Conservation (phyloP, 1,139 yeast species). For the Ogataea hybrid region DNA sequence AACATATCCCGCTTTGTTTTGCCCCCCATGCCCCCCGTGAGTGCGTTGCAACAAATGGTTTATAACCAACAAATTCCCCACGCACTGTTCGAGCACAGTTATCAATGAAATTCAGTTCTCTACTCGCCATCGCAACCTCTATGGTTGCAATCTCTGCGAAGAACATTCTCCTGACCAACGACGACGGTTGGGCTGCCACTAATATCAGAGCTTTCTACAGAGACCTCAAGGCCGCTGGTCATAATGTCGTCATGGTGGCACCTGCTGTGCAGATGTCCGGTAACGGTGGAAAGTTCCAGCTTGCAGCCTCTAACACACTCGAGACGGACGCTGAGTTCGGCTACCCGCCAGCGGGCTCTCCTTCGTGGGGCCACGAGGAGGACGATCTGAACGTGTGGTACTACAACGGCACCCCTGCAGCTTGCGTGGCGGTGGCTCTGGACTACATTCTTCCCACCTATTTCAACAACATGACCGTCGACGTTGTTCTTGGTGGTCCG, state of each 20-base stretch:
- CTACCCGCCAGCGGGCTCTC: conserved; percentile 40
- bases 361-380: conserved; percentile 44
- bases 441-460: conserved; percentile 40
- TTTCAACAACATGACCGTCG: conserved; percentile 37
- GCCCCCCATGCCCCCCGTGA: neutral
- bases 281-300: conserved; percentile 51
- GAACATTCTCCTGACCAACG: conserved; percentile 56
- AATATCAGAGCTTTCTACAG: conserved; percentile 60
- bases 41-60: neutral
- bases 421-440: conserved; percentile 42
- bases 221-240: conserved; percentile 54
- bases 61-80: conserved; percentile 3
- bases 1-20: neutral
- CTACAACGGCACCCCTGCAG: conserved; percentile 46
- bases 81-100: neutral
- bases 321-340: conserved; percentile 39
- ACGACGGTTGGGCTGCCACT: conserved; percentile 59
- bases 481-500: conserved; percentile 44
- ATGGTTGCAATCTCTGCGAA: conserved; percentile 26
- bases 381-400: conserved; percentile 44
- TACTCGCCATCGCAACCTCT: conserved; percentile 6
- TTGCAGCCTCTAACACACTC: conserved; percentile 43
- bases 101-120: conserved; percentile 4
- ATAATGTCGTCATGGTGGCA: conserved; percentile 53
- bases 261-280: conserved; percentile 62